A percentile compares a stretch with the other conserved stretches of the same genome.
Evolutionary conservation across 2,329 filamentous ascomycete genomes (phyloP).

Genomic region (Alternaria consortialis): DNA sequence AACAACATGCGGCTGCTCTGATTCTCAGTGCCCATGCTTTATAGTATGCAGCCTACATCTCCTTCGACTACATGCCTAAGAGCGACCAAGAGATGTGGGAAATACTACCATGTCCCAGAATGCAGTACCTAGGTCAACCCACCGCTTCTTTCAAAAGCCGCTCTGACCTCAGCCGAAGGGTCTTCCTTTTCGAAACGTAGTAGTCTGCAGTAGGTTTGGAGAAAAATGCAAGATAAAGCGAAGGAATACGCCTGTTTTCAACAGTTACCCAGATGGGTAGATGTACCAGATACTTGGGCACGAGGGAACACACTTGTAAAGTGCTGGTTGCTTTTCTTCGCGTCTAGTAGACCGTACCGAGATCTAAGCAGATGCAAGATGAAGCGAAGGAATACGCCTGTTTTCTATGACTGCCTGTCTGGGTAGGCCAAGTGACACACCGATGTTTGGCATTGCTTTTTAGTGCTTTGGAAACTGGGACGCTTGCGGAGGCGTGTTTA

Average conservation of each 20-base stretch:
- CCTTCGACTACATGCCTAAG: not conserved
- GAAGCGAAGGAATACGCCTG: slow-evolving; percentile 18
- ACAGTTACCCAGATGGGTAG: slow-evolving; percentile 9
- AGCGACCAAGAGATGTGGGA: not conserved
- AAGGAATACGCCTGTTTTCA: slow-evolving; percentile 19
- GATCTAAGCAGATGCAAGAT: slow-evolving; percentile 11
- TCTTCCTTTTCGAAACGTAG: not conserved
- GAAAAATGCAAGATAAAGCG: slow-evolving; percentile 12
- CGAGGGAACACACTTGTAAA: not conserved
- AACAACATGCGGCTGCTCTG: not conserved
- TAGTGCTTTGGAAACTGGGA: not conserved
- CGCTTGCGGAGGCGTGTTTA: slow-evolving; percentile 3
- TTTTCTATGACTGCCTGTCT: slow-evolving; percentile 15
- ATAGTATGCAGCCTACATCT: not conserved
- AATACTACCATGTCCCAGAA: not conserved
- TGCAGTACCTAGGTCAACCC: not conserved
- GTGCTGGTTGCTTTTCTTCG: slow-evolving; percentile 9
- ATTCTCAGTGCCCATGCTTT: no score
- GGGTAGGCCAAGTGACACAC: slow-evolving; percentile 4
- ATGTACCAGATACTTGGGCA: not conserved
- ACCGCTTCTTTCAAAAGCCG: not conserved
- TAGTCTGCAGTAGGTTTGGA: not conserved
- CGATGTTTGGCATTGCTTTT: not conserved
- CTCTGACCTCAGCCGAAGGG: not conserved
- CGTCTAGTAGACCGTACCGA: not conserved